Percentiles rank a stretch among this genome's conserved stretches.
These are phyloP conservation scores for Purshia tridentata DNA, from an alignment of 306 rosid genomes.

Conservation along the genomic window DNA sequence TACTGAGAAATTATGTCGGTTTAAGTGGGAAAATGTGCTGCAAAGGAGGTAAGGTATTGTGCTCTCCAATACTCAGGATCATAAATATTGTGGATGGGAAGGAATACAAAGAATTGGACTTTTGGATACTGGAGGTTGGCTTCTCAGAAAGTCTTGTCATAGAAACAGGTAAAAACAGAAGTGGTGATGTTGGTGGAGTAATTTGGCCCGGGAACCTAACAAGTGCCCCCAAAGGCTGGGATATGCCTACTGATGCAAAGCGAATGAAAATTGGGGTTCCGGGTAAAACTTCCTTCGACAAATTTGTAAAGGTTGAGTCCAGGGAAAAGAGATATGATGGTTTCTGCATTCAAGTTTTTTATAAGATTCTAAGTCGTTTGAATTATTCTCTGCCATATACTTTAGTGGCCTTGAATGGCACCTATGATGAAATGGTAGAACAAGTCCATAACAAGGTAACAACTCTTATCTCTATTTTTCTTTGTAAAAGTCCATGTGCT, in stretches of 20 bases:
- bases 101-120: slow-evolving; percentile 46
- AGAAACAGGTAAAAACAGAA: slow-evolving; percentile 11
- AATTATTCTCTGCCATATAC: slow-evolving; percentile 46
- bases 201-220: slow-evolving; percentile 63
- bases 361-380: slow-evolving; percentile 25
- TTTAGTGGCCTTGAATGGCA: slow-evolving; percentile 31
- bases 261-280: slow-evolving; percentile 67
- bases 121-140: slow-evolving; percentile 44
- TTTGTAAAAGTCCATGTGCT: too few relatives aligned
- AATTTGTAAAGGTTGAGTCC: slow-evolving; percentile 53
- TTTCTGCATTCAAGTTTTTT: slow-evolving; percentile 55
- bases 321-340: slow-evolving; percentile 36
- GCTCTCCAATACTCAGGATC: slow-evolving; percentile 37
- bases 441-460: slow-evolving; percentile 55
- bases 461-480: neutral
- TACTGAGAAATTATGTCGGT: slow-evolving; percentile 38
- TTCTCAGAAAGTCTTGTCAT: slow-evolving; percentile 24
- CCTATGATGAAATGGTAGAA: slow-evolving; percentile 45
- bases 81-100: slow-evolving; percentile 40
- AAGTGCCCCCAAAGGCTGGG: slow-evolving; percentile 62
- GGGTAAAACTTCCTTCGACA: slow-evolving; percentile 47
- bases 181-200: slow-evolving; percentile 23
- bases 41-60: slow-evolving; percentile 29
- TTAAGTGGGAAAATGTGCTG: slow-evolving; percentile 52
- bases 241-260: slow-evolving; percentile 44